These are phyloP conservation scores for Apiotrichum akiyoshidainum DNA, from an alignment of 1,284 basidiomycete species.

Conservation along the genomic window DNA sequence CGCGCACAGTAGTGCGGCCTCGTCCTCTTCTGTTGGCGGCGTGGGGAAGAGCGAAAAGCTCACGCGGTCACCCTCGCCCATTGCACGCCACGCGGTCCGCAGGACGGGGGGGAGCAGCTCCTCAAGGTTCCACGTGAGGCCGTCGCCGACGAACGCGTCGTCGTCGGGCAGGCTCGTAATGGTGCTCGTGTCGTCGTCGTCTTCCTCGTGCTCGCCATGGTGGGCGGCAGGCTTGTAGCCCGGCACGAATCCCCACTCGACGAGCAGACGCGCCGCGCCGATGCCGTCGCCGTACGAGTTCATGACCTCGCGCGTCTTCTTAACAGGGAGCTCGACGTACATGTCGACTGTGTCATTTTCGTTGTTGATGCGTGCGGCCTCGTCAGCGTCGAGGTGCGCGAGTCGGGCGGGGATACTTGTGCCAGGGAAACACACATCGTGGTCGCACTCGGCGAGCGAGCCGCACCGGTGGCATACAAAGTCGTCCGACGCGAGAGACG, in stretches of 20 bases:
- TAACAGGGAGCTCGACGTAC: slow-evolving; percentile 31
- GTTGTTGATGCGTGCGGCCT: slow-evolving; percentile 11
- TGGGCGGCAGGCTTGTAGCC: slow-evolving; percentile 18
- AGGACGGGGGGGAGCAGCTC: slow-evolving; percentile 23
- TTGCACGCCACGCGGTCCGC: slow-evolving; percentile 15
- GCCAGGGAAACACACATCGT: slow-evolving; percentile 56
- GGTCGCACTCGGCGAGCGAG: slow-evolving; percentile 65
- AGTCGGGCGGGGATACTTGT: slow-evolving; percentile 23
- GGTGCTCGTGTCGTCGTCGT: background rate
- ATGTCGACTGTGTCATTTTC: slow-evolving; percentile 45
- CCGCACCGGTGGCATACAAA: slow-evolving; percentile 80
- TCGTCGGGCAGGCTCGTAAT: slow-evolving; percentile 4
- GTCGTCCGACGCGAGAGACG: slow-evolving; percentile 64
- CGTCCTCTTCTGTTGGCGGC: background rate
- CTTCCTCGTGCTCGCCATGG: background rate
- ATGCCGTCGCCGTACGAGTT: slow-evolving; percentile 76
- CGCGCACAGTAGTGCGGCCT: slow-evolving; percentile 10
- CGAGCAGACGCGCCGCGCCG: slow-evolving; percentile 66
- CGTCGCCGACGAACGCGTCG: slow-evolving; percentile 29
- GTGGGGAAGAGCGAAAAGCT: background rate
- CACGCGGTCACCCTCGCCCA: slow-evolving; percentile 1
- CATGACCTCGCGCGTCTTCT: slow-evolving; percentile 64
- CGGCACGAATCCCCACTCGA: slow-evolving; percentile 66
- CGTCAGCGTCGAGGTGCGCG: slow-evolving; percentile 24
- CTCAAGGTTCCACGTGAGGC: slow-evolving; percentile 29